Evolutionary conservation across 371 early-diverging fungal species (phyloP).

Genomic region (Chytridiales sp.): DNA sequence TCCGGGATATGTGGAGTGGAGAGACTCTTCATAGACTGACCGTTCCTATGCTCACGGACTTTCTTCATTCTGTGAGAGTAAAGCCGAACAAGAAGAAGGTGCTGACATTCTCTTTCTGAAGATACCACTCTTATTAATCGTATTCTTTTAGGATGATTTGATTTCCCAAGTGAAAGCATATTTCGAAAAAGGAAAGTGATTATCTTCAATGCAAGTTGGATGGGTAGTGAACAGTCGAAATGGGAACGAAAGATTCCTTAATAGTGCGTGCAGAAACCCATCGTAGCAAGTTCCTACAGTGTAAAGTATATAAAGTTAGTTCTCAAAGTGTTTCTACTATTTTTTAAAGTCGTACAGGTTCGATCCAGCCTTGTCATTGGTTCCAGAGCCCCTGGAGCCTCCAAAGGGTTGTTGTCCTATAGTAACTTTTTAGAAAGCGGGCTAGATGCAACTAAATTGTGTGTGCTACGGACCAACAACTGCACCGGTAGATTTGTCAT

Average conservation of each 20-base stretch:
- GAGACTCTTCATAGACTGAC: conserved; percentile 34
- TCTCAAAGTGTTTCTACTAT: conserved; percentile 35
- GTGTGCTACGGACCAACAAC: conserved; percentile 70
- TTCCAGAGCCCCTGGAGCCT: conserved; percentile 92
- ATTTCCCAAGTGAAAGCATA: no score
- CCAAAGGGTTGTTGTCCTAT: conserved; percentile 94
- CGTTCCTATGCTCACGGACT: conserved; percentile 54
- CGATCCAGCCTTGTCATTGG: conserved; percentile 97
- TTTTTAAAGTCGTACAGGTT: conserved; percentile 40
- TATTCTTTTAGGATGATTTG: no score
- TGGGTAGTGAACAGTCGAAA: conserved; percentile 77
- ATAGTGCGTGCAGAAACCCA: conserved; percentile 93
- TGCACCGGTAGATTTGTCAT: conserved; percentile 98
- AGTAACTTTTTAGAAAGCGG: not conserved
- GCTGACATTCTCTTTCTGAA: no score
- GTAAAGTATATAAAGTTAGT: not conserved
- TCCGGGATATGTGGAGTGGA: conserved; percentile 8
- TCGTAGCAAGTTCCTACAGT: conserved; percentile 62
- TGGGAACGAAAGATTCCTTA: conserved; percentile 93
- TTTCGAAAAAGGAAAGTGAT: no score
- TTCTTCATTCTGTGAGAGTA: conserved; percentile 42
- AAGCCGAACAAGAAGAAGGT: conserved; percentile 51
- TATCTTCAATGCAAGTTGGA: no score
- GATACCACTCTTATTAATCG: no score
- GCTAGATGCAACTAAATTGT: not conserved